Evolutionary conservation across 495 filamentous ascomycete species (phyloP).

Genomic region (Articulospora tetracladia): DNA sequence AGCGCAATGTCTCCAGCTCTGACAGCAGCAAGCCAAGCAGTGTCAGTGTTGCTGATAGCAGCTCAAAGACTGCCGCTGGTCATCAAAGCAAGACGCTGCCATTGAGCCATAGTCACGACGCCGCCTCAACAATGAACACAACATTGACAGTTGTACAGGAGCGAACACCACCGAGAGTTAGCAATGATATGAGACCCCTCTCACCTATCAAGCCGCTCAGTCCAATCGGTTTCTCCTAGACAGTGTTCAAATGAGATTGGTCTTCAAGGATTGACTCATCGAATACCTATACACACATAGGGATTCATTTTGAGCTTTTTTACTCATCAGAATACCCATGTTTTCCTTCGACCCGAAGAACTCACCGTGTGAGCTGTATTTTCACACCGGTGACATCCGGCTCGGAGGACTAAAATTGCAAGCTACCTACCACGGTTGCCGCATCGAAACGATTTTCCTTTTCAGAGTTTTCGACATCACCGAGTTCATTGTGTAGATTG

Average conservation of each 20-base stretch:
- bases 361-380: neutral
- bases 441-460: neutral
- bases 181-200: constrained; percentile 44
- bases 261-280: neutral
- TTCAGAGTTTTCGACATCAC: neutral
- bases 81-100: constrained; percentile 36
- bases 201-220: constrained; percentile 71
- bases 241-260: neutral
- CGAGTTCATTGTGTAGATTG: neutral
- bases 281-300: neutral
- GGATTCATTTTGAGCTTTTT: no score
- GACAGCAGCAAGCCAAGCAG: constrained; percentile 51
- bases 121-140: constrained; percentile 34
- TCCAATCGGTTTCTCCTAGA: constrained; percentile 52
- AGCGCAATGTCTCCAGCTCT: constrained; percentile 62
- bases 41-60: constrained; percentile 10
- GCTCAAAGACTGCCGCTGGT: constrained; percentile 6
- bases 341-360: neutral
- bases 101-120: constrained; percentile 26
- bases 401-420: no score
- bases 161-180: constrained; percentile 29
- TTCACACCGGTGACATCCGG: no score
- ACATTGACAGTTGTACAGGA: constrained; percentile 40
- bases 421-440: neutral
- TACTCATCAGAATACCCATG: neutral